phyloP scores from a whole-genome alignment of 495 filamentous ascomycete species.

The Neurospora cerealis region DNA sequence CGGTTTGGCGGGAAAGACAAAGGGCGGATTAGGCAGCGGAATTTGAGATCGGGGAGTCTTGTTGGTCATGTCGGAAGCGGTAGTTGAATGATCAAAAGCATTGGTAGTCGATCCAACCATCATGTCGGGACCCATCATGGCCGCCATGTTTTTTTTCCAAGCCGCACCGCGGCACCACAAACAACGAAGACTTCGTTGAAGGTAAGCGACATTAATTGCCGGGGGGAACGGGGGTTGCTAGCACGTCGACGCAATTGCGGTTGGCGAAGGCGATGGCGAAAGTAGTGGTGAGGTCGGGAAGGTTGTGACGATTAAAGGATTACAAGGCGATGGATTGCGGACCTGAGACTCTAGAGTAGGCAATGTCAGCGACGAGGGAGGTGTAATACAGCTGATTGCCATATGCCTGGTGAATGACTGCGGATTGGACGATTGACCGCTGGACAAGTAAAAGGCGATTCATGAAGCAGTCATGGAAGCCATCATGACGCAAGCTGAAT shows the following conservation, averaged over 20 bases:
- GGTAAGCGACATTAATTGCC: conserved; percentile 30
- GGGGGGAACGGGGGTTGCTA: not conserved
- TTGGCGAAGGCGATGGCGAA: not conserved
- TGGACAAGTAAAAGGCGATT: not conserved
- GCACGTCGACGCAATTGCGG: not conserved
- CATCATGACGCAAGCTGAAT: not conserved
- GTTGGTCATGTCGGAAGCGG: conserved; percentile 7
- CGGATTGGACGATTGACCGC: not conserved
- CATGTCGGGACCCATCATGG: conserved; percentile 27
- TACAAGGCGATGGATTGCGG: conserved; percentile 10
- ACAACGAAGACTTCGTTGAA: conserved; percentile 25
- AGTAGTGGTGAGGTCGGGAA: not conserved
- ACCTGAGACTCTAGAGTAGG: not conserved
- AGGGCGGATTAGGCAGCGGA: conserved; percentile 53
- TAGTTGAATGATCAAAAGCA: conserved; percentile 12
- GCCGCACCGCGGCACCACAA: conserved; percentile 39
- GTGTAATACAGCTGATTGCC: not conserved
- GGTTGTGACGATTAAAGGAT: conserved; percentile 17
- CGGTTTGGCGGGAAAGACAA: conserved; percentile 10
- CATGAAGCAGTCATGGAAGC: not conserved
- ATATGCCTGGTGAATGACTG: not conserved
- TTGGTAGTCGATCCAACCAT: conserved; percentile 21
- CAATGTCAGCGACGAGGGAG: conserved; percentile 10
- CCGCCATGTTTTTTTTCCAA: conserved; percentile 36
- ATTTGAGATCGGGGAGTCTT: conserved; percentile 43